A percentile compares a stretch with the other conserved stretches of the same genome.
Evolutionary conservation across 306 rosid species (phyloP).

Genomic region (Quercus glauca): DNA sequence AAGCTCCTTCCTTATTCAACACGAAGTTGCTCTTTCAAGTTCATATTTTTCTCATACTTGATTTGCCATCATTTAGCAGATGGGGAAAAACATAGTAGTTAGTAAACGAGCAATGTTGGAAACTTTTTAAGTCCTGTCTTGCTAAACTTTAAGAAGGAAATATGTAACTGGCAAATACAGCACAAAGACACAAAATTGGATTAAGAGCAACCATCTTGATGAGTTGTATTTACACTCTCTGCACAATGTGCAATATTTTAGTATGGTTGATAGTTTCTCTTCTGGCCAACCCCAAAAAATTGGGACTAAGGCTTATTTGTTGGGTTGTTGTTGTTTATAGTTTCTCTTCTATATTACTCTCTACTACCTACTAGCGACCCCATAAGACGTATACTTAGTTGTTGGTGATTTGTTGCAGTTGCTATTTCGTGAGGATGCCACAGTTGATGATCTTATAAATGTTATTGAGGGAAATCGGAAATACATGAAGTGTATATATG

Average conservation of each 20-base stretch:
- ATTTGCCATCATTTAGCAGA: slow-evolving; percentile 17
- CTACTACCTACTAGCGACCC: background rate
- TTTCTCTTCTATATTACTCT: background rate
- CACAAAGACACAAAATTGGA: background rate
- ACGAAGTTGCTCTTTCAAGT: slow-evolving; percentile 10
- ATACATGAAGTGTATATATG: slow-evolving; percentile 97
- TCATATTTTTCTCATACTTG: slow-evolving; percentile 78
- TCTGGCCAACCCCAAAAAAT: background rate
- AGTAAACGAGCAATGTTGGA: background rate
- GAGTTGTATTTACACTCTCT: background rate
- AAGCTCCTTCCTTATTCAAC: slow-evolving; percentile 64
- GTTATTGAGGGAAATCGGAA: slow-evolving; percentile 99
- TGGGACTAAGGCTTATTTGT: no score
- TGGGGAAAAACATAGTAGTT: no score
- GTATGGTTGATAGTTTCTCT: background rate
- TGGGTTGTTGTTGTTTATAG: background rate
- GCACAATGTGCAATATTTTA: background rate
- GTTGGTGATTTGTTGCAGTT: slow-evolving; percentile 48
- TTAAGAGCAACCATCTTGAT: background rate
- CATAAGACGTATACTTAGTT: background rate
- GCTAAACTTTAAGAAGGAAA: background rate
- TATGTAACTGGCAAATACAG: background rate
- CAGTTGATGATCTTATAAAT: slow-evolving; percentile 97
- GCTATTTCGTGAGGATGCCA: slow-evolving; percentile 97
- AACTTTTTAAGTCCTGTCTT: background rate